Base-by-base conservation (phyloP, 73 alveolate species). In the Diophrys sp. region DNA sequence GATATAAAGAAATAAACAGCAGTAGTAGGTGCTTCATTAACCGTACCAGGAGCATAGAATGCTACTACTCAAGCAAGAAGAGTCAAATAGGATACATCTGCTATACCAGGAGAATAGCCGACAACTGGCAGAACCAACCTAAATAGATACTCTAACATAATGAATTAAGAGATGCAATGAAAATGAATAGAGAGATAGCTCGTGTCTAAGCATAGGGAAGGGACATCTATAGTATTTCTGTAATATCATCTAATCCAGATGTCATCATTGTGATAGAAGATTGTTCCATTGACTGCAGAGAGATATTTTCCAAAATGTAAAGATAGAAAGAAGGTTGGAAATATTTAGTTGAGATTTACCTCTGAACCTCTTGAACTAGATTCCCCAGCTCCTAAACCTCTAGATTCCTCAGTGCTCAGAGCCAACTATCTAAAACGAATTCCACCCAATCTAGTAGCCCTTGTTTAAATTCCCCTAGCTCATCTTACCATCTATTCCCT, bases 171-270 rank as follows among this genome's bases (percentile, higher is more conserved):
- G 44, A 85, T 54, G 82, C 79, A n/a, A 73, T 92, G 53, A 85
- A 78, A 57, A 77, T 90, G 53, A 89, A 89, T 33, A 92, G 87
- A 77, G 66, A 90, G 70, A 80, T 92, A 87, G 77, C 81, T 30
- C 27, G 75, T 44, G 71, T 92, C 57, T 82, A 90, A 73, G 91
- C 89, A 67, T 82, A 80, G 69, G 98, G 98, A 11, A 96, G 95
- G 31, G 96, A 89, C 83, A 84, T 92, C 54, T 33, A 30, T n/a
- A 71, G 67, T 25, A 74, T 82, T n/a, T 27, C 72, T 5, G 88
- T 79, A 1, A 18, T 82, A 14, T 83, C 90, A 11, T 56, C 89
- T 1, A 28, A 83, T 18, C 0, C 55, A 32, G 78, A 26, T 89
- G 95, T 73, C 87, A 83, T 5, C 74, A 78, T 62, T 89, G 95